Conservation (phyloP, 176 grass and related monocot species). For the Oryza longistaminata region DNA sequence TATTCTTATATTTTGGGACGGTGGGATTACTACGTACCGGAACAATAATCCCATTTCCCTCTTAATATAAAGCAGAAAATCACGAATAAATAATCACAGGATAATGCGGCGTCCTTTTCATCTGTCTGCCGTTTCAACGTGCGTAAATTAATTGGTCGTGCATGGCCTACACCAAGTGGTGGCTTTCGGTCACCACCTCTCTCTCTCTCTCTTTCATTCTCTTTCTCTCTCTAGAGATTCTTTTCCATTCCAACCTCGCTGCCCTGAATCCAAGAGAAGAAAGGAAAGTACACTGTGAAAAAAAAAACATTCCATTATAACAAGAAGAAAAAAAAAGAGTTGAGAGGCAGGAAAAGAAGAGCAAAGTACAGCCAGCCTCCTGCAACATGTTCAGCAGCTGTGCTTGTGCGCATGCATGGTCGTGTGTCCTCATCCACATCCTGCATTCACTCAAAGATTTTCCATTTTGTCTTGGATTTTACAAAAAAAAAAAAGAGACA, state of each 20-base stretch:
- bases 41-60: background rate
- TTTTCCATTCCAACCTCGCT: background rate
- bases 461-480: background rate
- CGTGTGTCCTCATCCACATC: background rate
- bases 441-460: background rate
- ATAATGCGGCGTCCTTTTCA: constrained; percentile 19
- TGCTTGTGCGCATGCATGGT: background rate
- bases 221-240: constrained; percentile 11
- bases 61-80: background rate
- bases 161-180: constrained; percentile 32
- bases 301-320: constrained; percentile 52
- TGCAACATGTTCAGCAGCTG: constrained; percentile 30
- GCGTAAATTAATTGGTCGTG: constrained; percentile 39
- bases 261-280: constrained; percentile 46
- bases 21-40: too few relatives aligned
- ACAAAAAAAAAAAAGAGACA: background rate
- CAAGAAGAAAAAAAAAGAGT: background rate
- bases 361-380: constrained; percentile 31
- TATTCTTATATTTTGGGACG: too few relatives aligned
- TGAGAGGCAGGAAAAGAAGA: background rate
- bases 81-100: background rate
- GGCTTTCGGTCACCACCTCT: constrained; percentile 32
- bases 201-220: background rate
- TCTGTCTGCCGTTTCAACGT: constrained; percentile 35
- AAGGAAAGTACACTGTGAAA: constrained; percentile 44